Conservation (phyloP, 768 basidiomycete species). For the Sutorius australiensis region DNA sequence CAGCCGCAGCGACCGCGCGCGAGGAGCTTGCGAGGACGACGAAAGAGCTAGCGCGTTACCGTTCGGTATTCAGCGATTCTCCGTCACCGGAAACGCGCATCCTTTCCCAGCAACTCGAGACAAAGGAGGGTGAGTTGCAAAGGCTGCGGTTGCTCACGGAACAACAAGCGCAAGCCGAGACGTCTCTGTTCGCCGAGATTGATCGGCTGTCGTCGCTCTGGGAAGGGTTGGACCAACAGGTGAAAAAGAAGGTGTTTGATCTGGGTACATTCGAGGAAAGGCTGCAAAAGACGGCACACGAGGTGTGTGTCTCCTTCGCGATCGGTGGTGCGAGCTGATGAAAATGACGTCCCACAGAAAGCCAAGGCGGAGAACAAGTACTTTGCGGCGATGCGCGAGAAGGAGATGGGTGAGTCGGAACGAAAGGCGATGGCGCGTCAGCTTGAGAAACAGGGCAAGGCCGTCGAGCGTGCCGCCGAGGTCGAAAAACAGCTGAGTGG, state of each 20-base stretch:
- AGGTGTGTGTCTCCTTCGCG: constrained; percentile 44
- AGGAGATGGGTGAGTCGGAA: constrained; percentile 77
- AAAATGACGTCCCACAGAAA: constrained; percentile 51
- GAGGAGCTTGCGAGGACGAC: constrained; percentile 45
- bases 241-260: constrained; percentile 83
- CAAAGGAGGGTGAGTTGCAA: constrained; percentile 67
- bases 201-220: constrained; percentile 84
- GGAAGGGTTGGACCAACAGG: constrained; percentile 77
- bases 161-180: constrained; percentile 65
- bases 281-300: constrained; percentile 57
- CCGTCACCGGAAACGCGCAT: constrained; percentile 46
- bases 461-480: constrained; percentile 63
- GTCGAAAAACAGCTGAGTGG: constrained; percentile 54
- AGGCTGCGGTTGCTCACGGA: constrained; percentile 57
- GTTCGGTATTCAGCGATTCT: constrained; percentile 58
- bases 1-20: constrained; percentile 48
- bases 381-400: constrained; percentile 84
- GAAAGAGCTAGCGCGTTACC: constrained; percentile 56
- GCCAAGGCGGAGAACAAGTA: constrained; percentile 96
- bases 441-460: constrained; percentile 56
- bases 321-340: background rate
- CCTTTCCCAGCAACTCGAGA: constrained; percentile 52
- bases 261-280: constrained; percentile 72
- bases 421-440: constrained; percentile 59
- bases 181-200: constrained; percentile 76